phyloP scores from a whole-genome alignment of 192 early-diverging fungal species.

The Phlyctochytrium bullatum region DNA sequence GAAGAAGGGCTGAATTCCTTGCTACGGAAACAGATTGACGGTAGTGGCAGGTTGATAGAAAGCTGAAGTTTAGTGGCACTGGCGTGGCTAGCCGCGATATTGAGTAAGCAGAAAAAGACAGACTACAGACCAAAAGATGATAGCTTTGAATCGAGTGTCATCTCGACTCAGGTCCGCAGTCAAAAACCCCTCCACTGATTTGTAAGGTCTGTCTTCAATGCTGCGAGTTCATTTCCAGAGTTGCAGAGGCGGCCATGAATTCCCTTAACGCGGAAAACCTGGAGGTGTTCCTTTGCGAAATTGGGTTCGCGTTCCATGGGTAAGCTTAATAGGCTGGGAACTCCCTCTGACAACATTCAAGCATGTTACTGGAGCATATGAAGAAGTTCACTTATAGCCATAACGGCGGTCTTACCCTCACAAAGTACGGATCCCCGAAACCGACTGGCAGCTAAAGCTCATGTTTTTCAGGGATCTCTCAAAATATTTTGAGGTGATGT shows the following conservation, averaged over 20 bases:
- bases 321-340: slow-evolving; percentile 32
- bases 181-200: not conserved
- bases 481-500: slow-evolving; percentile 86
- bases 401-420: slow-evolving; percentile 81
- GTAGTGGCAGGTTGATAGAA: not conserved
- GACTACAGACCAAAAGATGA: slow-evolving; percentile 94
- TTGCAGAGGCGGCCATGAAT: slow-evolving; percentile 59
- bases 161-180: slow-evolving; percentile 30
- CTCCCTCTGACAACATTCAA: too few relatives aligned
- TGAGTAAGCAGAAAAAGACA: slow-evolving; percentile 79
- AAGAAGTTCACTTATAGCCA: slow-evolving; percentile 84
- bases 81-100: slow-evolving; percentile 65
- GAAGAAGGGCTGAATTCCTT: slow-evolving; percentile 80
- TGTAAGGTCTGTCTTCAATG: slow-evolving; percentile 74
- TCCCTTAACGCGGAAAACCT: slow-evolving; percentile 74
- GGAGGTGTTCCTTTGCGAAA: slow-evolving; percentile 70
- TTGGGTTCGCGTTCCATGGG: slow-evolving; percentile 80
- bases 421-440: slow-evolving; percentile 58
- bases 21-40: slow-evolving; percentile 67
- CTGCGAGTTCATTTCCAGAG: slow-evolving; percentile 70
- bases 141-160: slow-evolving; percentile 46
- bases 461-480: slow-evolving; percentile 76
- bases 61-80: slow-evolving; percentile 52
- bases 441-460: slow-evolving; percentile 1
- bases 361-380: slow-evolving; percentile 88